Conservation (phyloP, 2,329 filamentous ascomycete species). For the Hypomyces perniciosus region DNA sequence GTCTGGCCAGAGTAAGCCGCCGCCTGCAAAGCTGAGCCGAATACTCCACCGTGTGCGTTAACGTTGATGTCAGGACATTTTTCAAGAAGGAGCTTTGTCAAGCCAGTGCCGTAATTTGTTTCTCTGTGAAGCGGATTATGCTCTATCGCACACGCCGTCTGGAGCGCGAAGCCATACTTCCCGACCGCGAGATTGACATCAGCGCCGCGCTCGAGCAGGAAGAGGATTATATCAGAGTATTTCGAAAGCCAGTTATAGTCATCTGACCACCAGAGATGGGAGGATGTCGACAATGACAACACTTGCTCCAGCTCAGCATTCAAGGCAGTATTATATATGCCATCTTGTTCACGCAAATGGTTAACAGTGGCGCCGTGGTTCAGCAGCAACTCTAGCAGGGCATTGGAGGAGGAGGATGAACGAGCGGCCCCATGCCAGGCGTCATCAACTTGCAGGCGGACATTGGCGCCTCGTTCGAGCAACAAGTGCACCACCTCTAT, state of each 20-base stretch:
- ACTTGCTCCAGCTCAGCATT: not conserved
- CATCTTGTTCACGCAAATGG: not conserved
- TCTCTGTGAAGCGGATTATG: not conserved
- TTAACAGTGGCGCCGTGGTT: not conserved
- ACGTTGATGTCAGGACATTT: constrained; percentile 7
- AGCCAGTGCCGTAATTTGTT: too few species aligned
- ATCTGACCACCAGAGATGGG: too few species aligned
- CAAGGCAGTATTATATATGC: not conserved
- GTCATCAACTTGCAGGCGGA: not conserved
- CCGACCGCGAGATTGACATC: not conserved
- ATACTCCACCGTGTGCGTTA: constrained; percentile 11
- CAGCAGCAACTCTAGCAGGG: not conserved
- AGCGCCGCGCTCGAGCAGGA: constrained; percentile 8
- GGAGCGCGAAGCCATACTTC: constrained; percentile 11
- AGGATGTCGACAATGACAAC: too few species aligned
- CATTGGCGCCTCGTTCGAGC: not conserved
- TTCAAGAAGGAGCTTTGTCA: not conserved
- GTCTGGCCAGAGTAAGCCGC: constrained; percentile 10
- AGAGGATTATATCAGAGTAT: not conserved
- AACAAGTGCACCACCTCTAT: not conserved
- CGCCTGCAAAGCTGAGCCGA: constrained; percentile 14
- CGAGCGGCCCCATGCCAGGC: not conserved
- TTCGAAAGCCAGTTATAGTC: not conserved
- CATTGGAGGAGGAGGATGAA: not conserved
- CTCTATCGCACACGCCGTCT: constrained; percentile 6